A percentile compares a stretch with the other conserved stretches of the same genome.
Evolutionary conservation across 345 rosid genomes (phyloP).

Genomic region (Luvunga scandens): DNA sequence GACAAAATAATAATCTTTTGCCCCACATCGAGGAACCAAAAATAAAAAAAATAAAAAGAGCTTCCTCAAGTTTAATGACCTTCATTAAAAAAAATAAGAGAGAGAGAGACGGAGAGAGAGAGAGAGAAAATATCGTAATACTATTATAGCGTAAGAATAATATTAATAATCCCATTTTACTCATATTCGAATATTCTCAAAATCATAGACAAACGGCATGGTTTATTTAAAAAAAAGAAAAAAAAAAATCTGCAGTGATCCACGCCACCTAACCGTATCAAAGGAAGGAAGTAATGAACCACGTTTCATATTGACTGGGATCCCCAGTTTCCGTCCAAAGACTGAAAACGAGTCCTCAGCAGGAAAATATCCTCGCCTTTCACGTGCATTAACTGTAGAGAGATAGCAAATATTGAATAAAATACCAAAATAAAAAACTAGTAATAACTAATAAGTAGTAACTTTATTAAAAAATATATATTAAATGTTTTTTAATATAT

Average conservation of each 20-base stretch:
- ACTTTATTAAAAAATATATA: background rate
- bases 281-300: background rate
- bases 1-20: background rate
- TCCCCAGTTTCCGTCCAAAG: background rate
- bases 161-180: background rate
- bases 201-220: background rate
- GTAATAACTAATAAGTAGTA: background rate
- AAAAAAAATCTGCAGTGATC: background rate
- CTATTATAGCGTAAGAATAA: background rate
- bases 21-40: background rate
- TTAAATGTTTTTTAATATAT: background rate
- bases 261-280: background rate
- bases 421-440: background rate
- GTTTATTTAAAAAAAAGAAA: background rate
- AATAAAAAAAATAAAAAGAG: too few species aligned
- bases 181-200: background rate
- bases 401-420: background rate
- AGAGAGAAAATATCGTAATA: background rate
- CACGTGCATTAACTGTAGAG: slow-evolving; percentile 52
- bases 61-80: too few species aligned
- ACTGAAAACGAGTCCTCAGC: slow-evolving; percentile 6
- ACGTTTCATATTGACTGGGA: slow-evolving; percentile 13
- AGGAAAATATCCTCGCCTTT: slow-evolving; percentile 29
- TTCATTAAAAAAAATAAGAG: too few species aligned
- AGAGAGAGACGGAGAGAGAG: too few species aligned